Percentiles rank a stretch among this genome's conserved stretches.
These are phyloP conservation scores for Trifolium dubium DNA, from an alignment of 306 rosid species.

Conservation along the genomic window DNA sequence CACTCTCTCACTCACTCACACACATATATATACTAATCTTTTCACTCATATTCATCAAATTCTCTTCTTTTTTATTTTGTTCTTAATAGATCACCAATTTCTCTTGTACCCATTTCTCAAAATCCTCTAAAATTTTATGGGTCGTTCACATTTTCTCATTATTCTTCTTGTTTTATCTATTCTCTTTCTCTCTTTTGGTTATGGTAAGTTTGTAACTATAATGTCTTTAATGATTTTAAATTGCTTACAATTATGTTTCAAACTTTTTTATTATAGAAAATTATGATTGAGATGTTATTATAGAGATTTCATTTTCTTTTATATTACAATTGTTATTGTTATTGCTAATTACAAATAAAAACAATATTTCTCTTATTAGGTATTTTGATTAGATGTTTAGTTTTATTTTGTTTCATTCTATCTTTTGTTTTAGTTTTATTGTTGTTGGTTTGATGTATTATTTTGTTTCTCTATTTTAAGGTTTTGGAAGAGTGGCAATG, in stretches of 20 bases:
- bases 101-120: slow-evolving; percentile 41
- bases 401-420: neutral
- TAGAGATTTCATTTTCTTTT: too few species aligned
- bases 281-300: neutral
- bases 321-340: too few species aligned
- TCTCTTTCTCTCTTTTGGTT: slow-evolving; percentile 55
- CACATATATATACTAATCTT: neutral
- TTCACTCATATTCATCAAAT: neutral
- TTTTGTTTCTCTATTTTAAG: slow-evolving; percentile 42
- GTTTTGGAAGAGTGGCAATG: slow-evolving; percentile 50
- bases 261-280: too few species aligned
- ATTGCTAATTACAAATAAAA: neutral
- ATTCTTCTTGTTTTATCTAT: slow-evolving; percentile 55
- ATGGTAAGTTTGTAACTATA: slow-evolving; percentile 60
- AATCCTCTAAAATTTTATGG: slow-evolving; percentile 49
- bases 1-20: neutral
- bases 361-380: too few species aligned
- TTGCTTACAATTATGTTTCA: neutral
- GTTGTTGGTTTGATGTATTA: slow-evolving; percentile 1
- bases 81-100: slow-evolving; percentile 1
- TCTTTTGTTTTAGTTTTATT: neutral
- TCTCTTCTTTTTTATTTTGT: neutral
- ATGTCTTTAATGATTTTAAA: neutral
- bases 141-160: slow-evolving; percentile 50
- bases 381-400: too few species aligned